Evolutionary conservation across 805 yeast species (phyloP).

Genomic region (Lipomyces orientalis): DNA sequence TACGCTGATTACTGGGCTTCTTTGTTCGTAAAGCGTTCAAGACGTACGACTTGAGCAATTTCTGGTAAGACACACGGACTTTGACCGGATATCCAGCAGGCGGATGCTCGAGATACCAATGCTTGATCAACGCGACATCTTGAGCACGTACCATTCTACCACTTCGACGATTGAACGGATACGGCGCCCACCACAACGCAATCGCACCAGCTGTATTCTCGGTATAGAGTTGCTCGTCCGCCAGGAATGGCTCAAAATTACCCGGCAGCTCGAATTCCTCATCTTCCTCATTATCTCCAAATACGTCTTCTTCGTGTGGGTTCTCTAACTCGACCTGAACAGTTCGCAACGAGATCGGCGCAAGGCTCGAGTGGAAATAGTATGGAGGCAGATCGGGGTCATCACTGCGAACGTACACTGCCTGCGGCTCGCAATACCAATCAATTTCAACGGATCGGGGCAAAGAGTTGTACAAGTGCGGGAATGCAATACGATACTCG

Average conservation of each 20-base stretch:
- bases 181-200: slow-evolving; percentile 77
- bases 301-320: slow-evolving; percentile 39
- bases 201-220: slow-evolving; percentile 60
- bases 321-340: slow-evolving; percentile 40
- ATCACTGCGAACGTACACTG: slow-evolving; percentile 55
- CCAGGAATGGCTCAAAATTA: slow-evolving; percentile 59
- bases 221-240: slow-evolving; percentile 52
- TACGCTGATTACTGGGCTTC: slow-evolving; percentile 53
- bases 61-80: slow-evolving; percentile 86
- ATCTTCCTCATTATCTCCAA: slow-evolving; percentile 44
- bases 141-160: slow-evolving; percentile 82
- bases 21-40: slow-evolving; percentile 68
- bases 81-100: slow-evolving; percentile 66
- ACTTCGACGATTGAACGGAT: slow-evolving; percentile 78
- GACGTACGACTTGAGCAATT: slow-evolving; percentile 77
- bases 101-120: slow-evolving; percentile 79
- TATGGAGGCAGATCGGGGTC: slow-evolving; percentile 63
- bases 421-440: slow-evolving; percentile 68
- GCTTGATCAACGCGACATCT: slow-evolving; percentile 83
- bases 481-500: slow-evolving; percentile 86
- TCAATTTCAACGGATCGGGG: slow-evolving; percentile 68
- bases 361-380: slow-evolving; percentile 57
- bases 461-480: slow-evolving; percentile 78
- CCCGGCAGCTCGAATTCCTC: slow-evolving; percentile 53
- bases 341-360: slow-evolving; percentile 57